Conservation (phyloP, 345 rosid genomes). For the Arabidopsis suecica region DNA sequence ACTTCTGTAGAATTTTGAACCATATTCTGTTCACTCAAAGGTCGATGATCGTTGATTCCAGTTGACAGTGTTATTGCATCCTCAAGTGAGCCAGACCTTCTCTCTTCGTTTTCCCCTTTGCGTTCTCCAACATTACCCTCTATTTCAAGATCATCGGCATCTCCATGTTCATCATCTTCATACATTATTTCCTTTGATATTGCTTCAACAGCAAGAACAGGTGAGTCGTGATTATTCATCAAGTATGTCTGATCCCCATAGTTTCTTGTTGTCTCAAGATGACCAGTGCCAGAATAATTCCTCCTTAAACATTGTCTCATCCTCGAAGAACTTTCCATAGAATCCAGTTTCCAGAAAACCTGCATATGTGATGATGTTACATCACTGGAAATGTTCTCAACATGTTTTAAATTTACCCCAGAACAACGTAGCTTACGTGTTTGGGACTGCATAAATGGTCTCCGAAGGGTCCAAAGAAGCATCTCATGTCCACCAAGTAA, state of each 20-base stretch:
- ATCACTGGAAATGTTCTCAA: constrained; percentile 18
- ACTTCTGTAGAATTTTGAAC: constrained; percentile 56
- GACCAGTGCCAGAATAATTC: constrained; percentile 69
- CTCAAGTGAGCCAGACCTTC: constrained; percentile 55
- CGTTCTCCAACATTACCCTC: constrained; percentile 50
- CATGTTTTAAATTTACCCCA: background rate
- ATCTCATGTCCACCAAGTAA: constrained; percentile 79
- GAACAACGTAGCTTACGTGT: constrained; percentile 57
- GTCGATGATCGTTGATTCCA: constrained; percentile 57
- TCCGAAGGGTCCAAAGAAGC: constrained; percentile 82
- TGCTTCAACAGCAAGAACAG: constrained; percentile 73
- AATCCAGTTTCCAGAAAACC: constrained; percentile 94
- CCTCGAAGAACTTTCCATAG: constrained; percentile 91
- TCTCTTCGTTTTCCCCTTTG: constrained; percentile 49
- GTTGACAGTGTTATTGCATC: constrained; percentile 50
- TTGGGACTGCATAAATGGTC: constrained; percentile 59
- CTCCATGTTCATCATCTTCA: constrained; percentile 76
- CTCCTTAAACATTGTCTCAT: constrained; percentile 83
- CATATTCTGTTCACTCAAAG: constrained; percentile 56
- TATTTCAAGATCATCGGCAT: constrained; percentile 55
- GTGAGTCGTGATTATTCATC: constrained; percentile 53
- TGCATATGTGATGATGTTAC: constrained; percentile 40
- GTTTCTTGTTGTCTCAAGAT: constrained; percentile 75
- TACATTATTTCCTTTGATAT: constrained; percentile 66
- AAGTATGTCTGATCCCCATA: constrained; percentile 57